Evolutionary conservation across 2,329 filamentous ascomycete genomes (phyloP).

Genomic region (Penicillium sp.): DNA sequence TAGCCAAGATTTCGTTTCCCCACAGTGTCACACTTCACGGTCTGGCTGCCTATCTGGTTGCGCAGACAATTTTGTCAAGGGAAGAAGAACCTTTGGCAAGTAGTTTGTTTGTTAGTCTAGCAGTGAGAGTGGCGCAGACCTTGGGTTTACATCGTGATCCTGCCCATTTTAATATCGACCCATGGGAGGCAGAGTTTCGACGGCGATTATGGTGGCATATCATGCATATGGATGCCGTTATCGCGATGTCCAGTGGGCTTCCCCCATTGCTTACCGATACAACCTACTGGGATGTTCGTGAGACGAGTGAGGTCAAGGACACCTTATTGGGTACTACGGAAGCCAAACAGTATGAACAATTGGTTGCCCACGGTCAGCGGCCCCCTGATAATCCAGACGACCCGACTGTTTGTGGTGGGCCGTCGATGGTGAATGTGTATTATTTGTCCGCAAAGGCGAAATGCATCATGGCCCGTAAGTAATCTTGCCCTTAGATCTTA

Average conservation of each 20-base stretch:
- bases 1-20: constrained; percentile 44
- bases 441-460: constrained; percentile 45
- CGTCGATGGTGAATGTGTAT: constrained; percentile 42
- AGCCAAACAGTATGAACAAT: constrained; percentile 29
- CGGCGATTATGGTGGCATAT: constrained; percentile 50
- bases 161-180: constrained; percentile 44
- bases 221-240: constrained; percentile 47
- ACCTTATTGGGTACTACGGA: constrained; percentile 40
- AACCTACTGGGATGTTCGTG: constrained; percentile 47
- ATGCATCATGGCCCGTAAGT: constrained; percentile 45
- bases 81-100: constrained; percentile 50
- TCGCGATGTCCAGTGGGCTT: constrained; percentile 50
- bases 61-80: constrained; percentile 46
- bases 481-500: not conserved
- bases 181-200: constrained; percentile 45
- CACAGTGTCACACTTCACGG: constrained; percentile 45
- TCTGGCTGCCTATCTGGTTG: constrained; percentile 46
- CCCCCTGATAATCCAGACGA: constrained; percentile 42
- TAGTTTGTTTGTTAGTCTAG: constrained; percentile 48
- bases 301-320: constrained; percentile 48
- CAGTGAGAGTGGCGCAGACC: constrained; percentile 47
- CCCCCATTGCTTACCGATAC: constrained; percentile 48
- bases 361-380: constrained; percentile 30
- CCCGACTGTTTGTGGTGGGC: constrained; percentile 37
- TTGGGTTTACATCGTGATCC: constrained; percentile 50